Base-by-base conservation (phyloP, 1,139 yeast genomes). In the Suzukiozyma palmioleophila region DNA sequence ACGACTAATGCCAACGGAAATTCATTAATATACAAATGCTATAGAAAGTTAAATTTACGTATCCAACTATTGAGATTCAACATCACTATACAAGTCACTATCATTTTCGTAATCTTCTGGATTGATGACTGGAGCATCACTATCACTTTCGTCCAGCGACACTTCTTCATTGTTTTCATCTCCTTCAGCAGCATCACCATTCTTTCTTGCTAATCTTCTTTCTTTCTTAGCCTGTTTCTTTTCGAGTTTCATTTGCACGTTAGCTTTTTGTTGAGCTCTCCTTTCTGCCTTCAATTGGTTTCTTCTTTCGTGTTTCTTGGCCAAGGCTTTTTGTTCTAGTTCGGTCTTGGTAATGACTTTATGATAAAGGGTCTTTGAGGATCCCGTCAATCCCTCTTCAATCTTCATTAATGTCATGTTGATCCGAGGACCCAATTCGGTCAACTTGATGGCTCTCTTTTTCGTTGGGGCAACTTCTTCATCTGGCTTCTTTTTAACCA, bases 371-470 rank as follows among this genome's bases (percentile, higher is more conserved):
- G 94, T 87, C 65, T 88, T 89, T 24, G 73, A 66, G 4, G 72
- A 56, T 36, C 98, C 98, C 3, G 77, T 69, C 37, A 90, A 77
- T 13, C 95, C 96, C 58, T 92, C 97, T 62, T 92, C 97, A 43
- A 94, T 86, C 66, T 94, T 94, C 41, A 84, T 69, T 45, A 92
- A 69, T 38, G 79, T 69, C 63, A 94, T 69, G 50, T 78, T 80
- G 61, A 94, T 64, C 49, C 99, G 75, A 28, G 99, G 99, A 0
- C 99, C 99, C 41, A 90, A 69, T 62, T 94, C 99, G 1, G 92
- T 86, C 43, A 94, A 72, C 58, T 89, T 89, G 50, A 94, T 87
- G 2, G 98, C 98, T 52, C 87, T 79, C 66, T 89, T 89, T 47
- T 81, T 79, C 24, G 69, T 59, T 26, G 74, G 61, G 42, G 69